Base-by-base conservation (phyloP, 805 yeast species). In the Metschnikowia hibisci region DNA sequence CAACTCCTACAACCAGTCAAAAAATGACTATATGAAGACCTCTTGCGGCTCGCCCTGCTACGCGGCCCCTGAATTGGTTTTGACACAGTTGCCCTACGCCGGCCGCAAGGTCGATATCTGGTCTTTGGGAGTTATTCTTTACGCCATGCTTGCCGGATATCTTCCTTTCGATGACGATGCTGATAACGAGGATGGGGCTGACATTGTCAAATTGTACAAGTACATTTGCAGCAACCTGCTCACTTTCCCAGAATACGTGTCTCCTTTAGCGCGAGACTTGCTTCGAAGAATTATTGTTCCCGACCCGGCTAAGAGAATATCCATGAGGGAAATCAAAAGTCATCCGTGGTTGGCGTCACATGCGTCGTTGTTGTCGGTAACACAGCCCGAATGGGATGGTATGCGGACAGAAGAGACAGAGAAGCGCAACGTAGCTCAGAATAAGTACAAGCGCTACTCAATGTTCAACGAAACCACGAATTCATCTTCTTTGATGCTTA, bases 121-220 rank as follows among this genome's bases (percentile, higher is more conserved):
- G 99, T 87, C 96, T 0, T 81, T 96, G 56, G 99, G 99, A 46
- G 90, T 93, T 23, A 93, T 93, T 42, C 67, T 93, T 33, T 93
- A 89, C 60, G 97, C 98, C 9, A 93, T 93, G 96, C 72, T 93
- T 38, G 91, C 98, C 0, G 99, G 99, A 2, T 93, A 93, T 63
- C 73, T 93, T 47, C 99, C 99, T 1, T 93, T 88, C 71, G 99
- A 93, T 60, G 99, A 93, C 64, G 99, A 93, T 62, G 93, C 96
- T 15, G 84, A 85, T 42, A 93, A 93, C 59, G 98, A 96, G 28
- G 96, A 91, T 61, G 96, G 97, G 40, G 86, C 90, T 44, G 95
- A 93, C 64, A 91, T 93, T 58, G 87, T 90, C 16, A 82, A 84
- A 59, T 73, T 93, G 47, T 93, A 93, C 67, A 87, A 84, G 58